Evolutionary conservation across 345 rosid genomes (phyloP).

Genomic region (Mercurialis annua): DNA sequence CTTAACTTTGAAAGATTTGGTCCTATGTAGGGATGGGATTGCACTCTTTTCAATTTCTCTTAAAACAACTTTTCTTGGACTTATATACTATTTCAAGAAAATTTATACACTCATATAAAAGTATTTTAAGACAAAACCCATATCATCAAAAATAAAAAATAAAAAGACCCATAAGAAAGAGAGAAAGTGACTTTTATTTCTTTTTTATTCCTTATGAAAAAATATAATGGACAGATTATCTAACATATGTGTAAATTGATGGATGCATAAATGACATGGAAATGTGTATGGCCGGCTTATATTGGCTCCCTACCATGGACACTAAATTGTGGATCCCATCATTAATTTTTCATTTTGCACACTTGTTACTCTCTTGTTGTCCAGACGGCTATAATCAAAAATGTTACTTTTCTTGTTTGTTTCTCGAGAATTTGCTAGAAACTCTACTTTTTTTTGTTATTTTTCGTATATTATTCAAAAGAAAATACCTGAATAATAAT

Average conservation of each 20-base stretch:
- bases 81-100: neutral
- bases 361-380: conserved; percentile 13
- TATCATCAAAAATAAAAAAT: neutral
- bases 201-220: no score
- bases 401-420: neutral
- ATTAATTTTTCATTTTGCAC: neutral
- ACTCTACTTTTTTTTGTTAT: neutral
- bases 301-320: conserved; percentile 7
- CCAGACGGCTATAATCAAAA: conserved; percentile 13
- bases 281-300: conserved; percentile 14
- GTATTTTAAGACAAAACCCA: neutral
- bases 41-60: conserved; percentile 5
- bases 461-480: no score
- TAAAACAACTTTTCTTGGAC: neutral
- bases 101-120: neutral
- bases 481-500: no score
- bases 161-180: neutral
- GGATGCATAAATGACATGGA: conserved; percentile 1
- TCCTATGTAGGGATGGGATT: conserved; percentile 14
- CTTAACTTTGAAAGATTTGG: conserved; percentile 3
- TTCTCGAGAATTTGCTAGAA: conserved; percentile 6
- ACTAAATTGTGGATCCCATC: conserved; percentile 4
- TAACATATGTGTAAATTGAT: neutral
- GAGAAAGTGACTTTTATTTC: neutral
- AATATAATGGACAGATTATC: conserved; percentile 6